Evolutionary conservation across 2,329 filamentous ascomycete genomes (phyloP).

Genomic region (Fusarium begoniae): DNA sequence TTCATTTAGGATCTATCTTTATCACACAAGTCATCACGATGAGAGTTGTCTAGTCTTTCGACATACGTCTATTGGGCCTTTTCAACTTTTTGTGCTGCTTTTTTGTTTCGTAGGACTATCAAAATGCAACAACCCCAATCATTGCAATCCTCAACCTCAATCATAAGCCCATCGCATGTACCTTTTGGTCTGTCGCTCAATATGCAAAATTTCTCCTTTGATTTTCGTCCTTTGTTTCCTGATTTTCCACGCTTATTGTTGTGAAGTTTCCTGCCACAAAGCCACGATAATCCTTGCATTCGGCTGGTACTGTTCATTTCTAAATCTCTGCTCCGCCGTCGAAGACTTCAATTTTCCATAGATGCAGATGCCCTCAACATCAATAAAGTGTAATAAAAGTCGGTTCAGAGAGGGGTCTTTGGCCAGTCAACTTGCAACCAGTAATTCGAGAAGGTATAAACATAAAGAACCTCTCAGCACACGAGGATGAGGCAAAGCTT

Average conservation of each 20-base stretch:
- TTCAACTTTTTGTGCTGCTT: constrained; percentile 12
- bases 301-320: neutral
- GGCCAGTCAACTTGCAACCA: neutral
- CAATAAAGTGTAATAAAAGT: neutral
- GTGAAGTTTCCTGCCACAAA: neutral
- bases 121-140: neutral
- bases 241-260: neutral
- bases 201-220: neutral
- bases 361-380: neutral
- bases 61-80: neutral
- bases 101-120: constrained; percentile 1
- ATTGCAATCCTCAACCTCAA: neutral
- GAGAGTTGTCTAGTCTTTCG: neutral
- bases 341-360: neutral
- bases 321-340: neutral
- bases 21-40: neutral
- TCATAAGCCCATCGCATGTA: neutral
- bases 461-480: neutral
- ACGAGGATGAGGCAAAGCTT: neutral
- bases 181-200: neutral
- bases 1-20: neutral
- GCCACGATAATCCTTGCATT: neutral
- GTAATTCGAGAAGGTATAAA: neutral
- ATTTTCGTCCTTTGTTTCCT: neutral
- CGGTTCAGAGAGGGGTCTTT: neutral